Evolutionary conservation across 805 yeast species (phyloP).

Genomic region (Metschnikowia cubensis): DNA sequence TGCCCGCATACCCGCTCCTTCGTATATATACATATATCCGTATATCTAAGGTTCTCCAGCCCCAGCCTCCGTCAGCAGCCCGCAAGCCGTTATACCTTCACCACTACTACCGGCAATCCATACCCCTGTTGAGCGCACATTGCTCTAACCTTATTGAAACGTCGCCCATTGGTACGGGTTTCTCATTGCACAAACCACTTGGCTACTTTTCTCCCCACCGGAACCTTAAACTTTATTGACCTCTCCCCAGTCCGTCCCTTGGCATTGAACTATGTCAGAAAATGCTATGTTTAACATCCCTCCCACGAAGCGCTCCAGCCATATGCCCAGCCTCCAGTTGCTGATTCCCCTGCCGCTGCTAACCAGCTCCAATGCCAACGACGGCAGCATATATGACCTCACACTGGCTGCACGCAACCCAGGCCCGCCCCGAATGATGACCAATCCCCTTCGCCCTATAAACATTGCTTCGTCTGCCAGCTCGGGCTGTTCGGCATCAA

Average conservation of each 20-base stretch:
- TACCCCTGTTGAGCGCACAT: neutral
- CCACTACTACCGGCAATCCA: neutral
- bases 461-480: slow-evolving; percentile 1
- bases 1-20: neutral
- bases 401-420: slow-evolving; percentile 2
- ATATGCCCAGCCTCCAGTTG: slow-evolving; percentile 23
- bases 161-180: neutral
- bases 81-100: neutral
- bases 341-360: slow-evolving; percentile 28
- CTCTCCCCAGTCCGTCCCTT: too few relatives aligned
- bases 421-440: neutral
- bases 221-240: neutral
- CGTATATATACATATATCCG: neutral
- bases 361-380: slow-evolving; percentile 4
- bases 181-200: neutral
- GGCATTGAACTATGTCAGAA: slow-evolving; percentile 8
- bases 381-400: neutral
- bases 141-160: neutral
- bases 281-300: slow-evolving; percentile 35
- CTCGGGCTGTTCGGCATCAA: neutral
- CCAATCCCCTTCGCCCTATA: slow-evolving; percentile 1
- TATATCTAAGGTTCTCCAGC: neutral
- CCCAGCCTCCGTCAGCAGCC: too few relatives aligned
- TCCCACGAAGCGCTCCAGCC: slow-evolving; percentile 22
- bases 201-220: neutral